Evolutionary conservation across 2,329 filamentous ascomycete species (phyloP).

Genomic region (Daldinia sp.): DNA sequence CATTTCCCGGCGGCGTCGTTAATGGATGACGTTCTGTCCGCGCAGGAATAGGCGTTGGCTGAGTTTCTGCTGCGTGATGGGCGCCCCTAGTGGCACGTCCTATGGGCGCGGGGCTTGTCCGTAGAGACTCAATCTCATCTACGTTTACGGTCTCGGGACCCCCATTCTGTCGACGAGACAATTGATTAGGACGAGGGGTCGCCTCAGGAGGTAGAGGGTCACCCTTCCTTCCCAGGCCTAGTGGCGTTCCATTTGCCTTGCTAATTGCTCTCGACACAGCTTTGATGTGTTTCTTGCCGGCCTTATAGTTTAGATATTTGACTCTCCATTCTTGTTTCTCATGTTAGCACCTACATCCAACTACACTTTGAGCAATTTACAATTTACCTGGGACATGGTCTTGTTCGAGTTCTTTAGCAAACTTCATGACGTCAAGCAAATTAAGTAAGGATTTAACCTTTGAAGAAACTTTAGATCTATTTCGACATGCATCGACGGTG

Average conservation of each 20-base stretch:
- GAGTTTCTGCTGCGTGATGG: conserved; percentile 23
- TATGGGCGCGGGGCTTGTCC: conserved; percentile 42
- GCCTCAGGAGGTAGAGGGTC: conserved; percentile 48
- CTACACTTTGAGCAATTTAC: neutral
- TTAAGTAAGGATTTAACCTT: conserved; percentile 15
- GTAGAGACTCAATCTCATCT: conserved; percentile 39
- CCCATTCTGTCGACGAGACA: conserved; percentile 37
- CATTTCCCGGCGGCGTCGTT: conserved; percentile 49
- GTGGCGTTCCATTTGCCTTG: conserved; percentile 64
- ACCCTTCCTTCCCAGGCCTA: conserved; percentile 43
- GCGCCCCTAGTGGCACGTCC: conserved; percentile 31
- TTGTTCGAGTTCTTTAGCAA: conserved; percentile 81
- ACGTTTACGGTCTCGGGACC: conserved; percentile 4
- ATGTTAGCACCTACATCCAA: conserved; percentile 14
- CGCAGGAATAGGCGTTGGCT: conserved; percentile 37
- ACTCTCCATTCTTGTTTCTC: conserved; percentile 78
- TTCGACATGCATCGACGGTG: conserved; percentile 14
- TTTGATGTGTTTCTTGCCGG: conserved; percentile 94
- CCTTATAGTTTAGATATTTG: conserved; percentile 96
- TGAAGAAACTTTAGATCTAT: conserved; percentile 5
- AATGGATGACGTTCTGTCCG: conserved; percentile 53
- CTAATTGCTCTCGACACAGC: conserved; percentile 76
- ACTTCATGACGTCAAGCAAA: conserved; percentile 63
- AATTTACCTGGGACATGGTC: conserved; percentile 80
- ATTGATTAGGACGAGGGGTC: conserved; percentile 43